Evolutionary conservation across 768 basidiomycete genomes (phyloP).

Genomic region (Floccularia luteovirens): DNA sequence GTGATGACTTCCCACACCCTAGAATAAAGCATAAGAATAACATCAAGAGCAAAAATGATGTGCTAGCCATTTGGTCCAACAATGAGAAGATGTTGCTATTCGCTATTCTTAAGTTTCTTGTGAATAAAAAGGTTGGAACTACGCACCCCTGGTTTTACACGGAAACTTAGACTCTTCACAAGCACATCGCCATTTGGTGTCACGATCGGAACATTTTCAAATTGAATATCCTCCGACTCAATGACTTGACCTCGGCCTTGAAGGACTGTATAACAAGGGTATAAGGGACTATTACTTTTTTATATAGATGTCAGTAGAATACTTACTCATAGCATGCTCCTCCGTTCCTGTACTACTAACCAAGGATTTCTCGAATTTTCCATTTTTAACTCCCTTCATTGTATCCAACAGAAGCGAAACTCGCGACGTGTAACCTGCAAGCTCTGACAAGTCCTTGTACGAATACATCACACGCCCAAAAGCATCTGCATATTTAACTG

Average conservation of each 20-base stretch:
- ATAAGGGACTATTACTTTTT: background rate
- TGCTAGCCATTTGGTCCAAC: constrained; percentile 85
- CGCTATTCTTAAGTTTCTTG: constrained; percentile 5
- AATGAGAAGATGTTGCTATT: constrained; percentile 85
- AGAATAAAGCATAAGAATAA: constrained; percentile 3
- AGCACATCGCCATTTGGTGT: constrained; percentile 95
- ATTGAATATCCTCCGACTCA: constrained; percentile 84
- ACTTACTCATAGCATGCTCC: constrained; percentile 70
- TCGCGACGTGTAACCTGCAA: constrained; percentile 92
- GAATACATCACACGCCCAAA: constrained; percentile 96
- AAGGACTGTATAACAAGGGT: too few relatives aligned
- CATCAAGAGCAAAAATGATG: background rate
- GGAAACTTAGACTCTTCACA: constrained; percentile 78
- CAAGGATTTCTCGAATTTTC: constrained; percentile 84
- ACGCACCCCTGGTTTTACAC: constrained; percentile 86
- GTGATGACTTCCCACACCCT: constrained; percentile 85
- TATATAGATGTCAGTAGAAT: background rate
- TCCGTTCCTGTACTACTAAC: constrained; percentile 67
- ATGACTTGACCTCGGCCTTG: constrained; percentile 72
- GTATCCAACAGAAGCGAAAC: constrained; percentile 86
- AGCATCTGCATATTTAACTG: constrained; percentile 50
- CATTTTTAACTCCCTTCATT: constrained; percentile 78
- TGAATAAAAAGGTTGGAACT: constrained; percentile 9
- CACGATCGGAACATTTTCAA: constrained; percentile 91
- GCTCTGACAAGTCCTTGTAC: constrained; percentile 93